Evolutionary conservation across 306 rosid genomes (phyloP).

Genomic region (Rosa lucieae): DNA sequence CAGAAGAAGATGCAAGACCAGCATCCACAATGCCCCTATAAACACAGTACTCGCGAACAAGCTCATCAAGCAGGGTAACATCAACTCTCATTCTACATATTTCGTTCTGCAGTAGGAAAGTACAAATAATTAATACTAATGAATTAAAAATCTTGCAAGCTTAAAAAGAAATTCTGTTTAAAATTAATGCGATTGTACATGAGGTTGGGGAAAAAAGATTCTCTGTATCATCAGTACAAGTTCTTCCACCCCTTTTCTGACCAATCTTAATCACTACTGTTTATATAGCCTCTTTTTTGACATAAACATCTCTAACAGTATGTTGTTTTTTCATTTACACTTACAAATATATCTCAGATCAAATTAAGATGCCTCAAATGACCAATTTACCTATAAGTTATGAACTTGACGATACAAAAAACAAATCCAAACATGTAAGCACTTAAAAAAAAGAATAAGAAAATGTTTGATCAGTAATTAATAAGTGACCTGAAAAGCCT

Average conservation of each 20-base stretch:
- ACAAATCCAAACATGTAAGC: background rate
- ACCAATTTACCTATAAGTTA: background rate
- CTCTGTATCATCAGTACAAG: background rate
- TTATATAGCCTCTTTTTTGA: background rate
- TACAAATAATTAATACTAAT: conserved; percentile 21
- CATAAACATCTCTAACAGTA: background rate
- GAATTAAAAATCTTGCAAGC: background rate
- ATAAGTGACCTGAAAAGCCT: conserved; percentile 86
- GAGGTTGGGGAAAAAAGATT: background rate
- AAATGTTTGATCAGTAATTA: conserved; percentile 5
- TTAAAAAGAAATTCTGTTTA: background rate
- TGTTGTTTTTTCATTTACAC: background rate
- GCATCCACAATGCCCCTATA: conserved; percentile 93
- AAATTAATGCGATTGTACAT: background rate
- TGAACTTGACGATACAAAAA: background rate
- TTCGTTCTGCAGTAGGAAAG: conserved; percentile 72
- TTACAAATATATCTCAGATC: background rate
- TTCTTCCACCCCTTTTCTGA: background rate
- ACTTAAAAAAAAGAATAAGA: background rate
- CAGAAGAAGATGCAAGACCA: conserved; percentile 42
- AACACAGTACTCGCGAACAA: conserved; percentile 93
- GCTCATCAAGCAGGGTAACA: conserved; percentile 85
- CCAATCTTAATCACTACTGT: background rate
- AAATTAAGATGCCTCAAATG: background rate
- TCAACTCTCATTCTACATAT: conserved; percentile 85